Conservation (phyloP, 805 yeast species). For the Wickerhamia fluorescens region DNA sequence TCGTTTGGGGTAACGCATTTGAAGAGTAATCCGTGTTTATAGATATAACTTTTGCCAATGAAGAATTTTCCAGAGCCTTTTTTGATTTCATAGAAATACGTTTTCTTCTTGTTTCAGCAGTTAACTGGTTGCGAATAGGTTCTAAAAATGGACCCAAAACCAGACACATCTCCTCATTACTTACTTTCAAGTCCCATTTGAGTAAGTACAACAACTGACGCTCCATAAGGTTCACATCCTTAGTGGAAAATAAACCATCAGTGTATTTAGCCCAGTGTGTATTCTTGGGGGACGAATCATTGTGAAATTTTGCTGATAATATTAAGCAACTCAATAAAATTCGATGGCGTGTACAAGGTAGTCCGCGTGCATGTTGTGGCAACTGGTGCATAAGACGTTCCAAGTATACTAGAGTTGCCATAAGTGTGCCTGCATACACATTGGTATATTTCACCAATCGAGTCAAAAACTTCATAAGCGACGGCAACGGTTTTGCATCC, state of each 20-base stretch:
- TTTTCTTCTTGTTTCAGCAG: too few relatives aligned
- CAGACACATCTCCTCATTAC: constrained; percentile 37
- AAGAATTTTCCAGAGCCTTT: too few relatives aligned
- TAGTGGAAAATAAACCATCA: constrained; percentile 59
- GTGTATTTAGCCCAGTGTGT: constrained; percentile 76
- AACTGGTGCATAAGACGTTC: constrained; percentile 52
- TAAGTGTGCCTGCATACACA: constrained; percentile 73
- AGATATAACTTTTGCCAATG: too few relatives aligned
- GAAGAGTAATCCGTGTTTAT: too few relatives aligned
- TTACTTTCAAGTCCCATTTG: constrained; percentile 60
- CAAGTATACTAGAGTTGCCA: constrained; percentile 65
- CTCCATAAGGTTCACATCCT: constrained; percentile 76
- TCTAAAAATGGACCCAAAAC: too few relatives aligned
- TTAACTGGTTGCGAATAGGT: too few relatives aligned
- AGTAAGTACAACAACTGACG: constrained; percentile 62
- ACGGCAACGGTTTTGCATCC: constrained; percentile 46
- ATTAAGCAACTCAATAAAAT: constrained; percentile 70
- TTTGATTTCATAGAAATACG: too few relatives aligned
- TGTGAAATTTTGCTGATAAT: constrained; percentile 65
- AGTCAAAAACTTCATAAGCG: constrained; percentile 68
- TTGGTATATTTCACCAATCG: constrained; percentile 67
- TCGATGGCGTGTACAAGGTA: constrained; percentile 75
- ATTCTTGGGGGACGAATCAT: constrained; percentile 74
- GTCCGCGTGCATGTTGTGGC: constrained; percentile 67
- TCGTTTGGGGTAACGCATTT: too few relatives aligned